Base-by-base conservation (phyloP, 306 rosid species). In the Comarum palustre region DNA sequence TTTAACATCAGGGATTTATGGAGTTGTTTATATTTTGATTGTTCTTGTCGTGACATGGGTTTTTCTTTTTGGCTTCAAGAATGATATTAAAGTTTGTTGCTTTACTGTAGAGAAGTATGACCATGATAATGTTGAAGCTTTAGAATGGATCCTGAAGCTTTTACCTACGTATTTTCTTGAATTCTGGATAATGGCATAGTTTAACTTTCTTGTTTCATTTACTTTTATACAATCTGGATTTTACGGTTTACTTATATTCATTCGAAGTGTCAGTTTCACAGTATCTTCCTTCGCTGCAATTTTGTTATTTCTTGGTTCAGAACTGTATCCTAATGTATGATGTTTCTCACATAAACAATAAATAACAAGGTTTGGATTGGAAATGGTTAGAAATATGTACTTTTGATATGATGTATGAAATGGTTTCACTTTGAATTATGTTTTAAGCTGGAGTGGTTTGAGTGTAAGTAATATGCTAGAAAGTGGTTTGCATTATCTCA, bases 21-120 rank as follows among this genome's bases (percentile, higher is more conserved):
- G 14, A 48, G 20, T 46, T 47, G n/a, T 64, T 64, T 66, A 16
- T 36, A 11, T 19, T 46, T 31, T 7, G 45, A n/a, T 24, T 69
- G 47, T 69, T 62, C 63, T 73, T 60, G 77, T 73, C 69, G 68
- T 9, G 77, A 61, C 68, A 45, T 63, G 61, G 50, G 20, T 68
- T 29, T 54, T 67, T 66, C 20, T 55, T 72, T 46, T 31, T 27
- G 4, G 64, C n/a, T 29, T 25, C 36, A 27, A 58, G 58, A 57
- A 24, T 61, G 14, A 4, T 8, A 34, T 36, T 42, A 29, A 58
- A 43, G 4, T 60, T 62, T 14, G 6, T 8, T 20, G 12, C 43
- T 29, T 47, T 59, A 29, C 64, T 27, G 39, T 41, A 3, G 7
- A 19, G 45, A 60, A 27, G 10, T 19, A 14, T 55, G 10, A 65